Evolutionary conservation across 306 rosid species (phyloP), one percentile per base, ranked within the genome.

Genomic region (Cicer judaicum): DNA sequence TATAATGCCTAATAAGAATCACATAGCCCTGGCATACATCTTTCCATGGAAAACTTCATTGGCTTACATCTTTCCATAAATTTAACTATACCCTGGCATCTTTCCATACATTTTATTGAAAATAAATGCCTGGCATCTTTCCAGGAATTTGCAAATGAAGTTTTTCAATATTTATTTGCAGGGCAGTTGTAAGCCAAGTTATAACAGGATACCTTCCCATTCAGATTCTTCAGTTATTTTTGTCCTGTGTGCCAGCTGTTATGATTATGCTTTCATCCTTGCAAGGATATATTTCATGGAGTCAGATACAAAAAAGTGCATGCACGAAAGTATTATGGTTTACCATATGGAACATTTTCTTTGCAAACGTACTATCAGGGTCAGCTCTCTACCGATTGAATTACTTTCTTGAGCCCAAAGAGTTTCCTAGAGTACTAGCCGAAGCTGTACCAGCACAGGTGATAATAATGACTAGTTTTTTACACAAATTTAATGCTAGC

Each of bases 201-300:
- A 85, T 92, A 79, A 90, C 96, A 6, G 98, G 98, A 72, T 90
- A 88, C 81, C 93, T 92, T 83, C 96, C 98, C 40, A 90, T 90
- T 83, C 89, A 79, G 79, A 88, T 92, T 80, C 96, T 92, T 64
- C 84, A 85, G 57, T 43, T 69, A 62, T 90, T 80, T 82, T 66
- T 87, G 66, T 78, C 68, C n/a, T 67, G 76, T 39, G 89, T 92
- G 70, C 96, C 96, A 44, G 89, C 93, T 59, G 18, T 85, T 81
- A 90, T 92, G 98, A 81, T 84, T 64, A 48, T 88, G 74, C 77
- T 92, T 42, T 90, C 96, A 36, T 90, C 96, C 70, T 78, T 90
- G 72, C 90, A 88, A 86, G 98, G 98, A 65, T 84, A 73, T 82
- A 81, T 92, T 75, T 87, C 96, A 47, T 60, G 82, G 78, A 90